Evolutionary conservation across 2,329 filamentous ascomycete genomes (phyloP).

Genomic region (Taxawa tesnikishii): DNA sequence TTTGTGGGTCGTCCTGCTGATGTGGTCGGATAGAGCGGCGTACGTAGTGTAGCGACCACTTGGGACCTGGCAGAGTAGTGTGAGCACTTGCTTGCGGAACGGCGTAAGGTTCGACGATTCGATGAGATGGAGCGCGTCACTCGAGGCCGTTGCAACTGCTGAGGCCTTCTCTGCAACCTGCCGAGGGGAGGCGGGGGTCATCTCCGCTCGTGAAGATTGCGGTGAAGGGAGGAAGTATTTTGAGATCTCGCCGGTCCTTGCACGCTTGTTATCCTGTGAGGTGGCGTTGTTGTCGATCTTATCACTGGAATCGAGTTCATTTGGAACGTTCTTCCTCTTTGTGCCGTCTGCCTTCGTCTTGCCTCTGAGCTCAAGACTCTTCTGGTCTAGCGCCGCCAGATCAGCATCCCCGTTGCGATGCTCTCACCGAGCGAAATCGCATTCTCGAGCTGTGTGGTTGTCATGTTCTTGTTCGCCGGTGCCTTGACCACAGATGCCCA

Average conservation of each 20-base stretch:
- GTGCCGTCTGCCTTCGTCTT: conserved; percentile 11
- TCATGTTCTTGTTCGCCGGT: conserved; percentile 34
- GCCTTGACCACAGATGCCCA: conserved; percentile 29
- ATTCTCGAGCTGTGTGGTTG: conserved; percentile 19
- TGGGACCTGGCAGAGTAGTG: conserved; percentile 21
- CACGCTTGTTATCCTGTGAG: conserved; percentile 1
- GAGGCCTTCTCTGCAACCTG: background rate
- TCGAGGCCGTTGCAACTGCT: conserved; percentile 15
- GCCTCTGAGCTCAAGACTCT: conserved; percentile 26
- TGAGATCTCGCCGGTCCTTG: conserved; percentile 11
- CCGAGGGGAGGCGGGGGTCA: background rate
- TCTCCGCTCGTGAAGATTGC: conserved; percentile 5
- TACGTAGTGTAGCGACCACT: conserved; percentile 23
- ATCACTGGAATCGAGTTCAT: no score
- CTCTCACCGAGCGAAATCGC: conserved; percentile 26
- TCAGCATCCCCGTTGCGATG: conserved; percentile 24
- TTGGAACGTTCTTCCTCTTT: background rate
- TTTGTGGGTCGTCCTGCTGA: conserved; percentile 18
- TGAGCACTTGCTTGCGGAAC: conserved; percentile 29
- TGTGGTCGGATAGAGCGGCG: conserved; percentile 20
- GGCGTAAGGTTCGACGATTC: conserved; percentile 34
- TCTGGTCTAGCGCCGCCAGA: conserved; percentile 25
- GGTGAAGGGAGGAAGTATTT: conserved; percentile 18
- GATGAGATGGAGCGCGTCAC: conserved; percentile 27
- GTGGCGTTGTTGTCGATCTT: background rate